Conservation (phyloP, 2,329 filamentous ascomycete species). For the Fusarium tuaranense region DNA sequence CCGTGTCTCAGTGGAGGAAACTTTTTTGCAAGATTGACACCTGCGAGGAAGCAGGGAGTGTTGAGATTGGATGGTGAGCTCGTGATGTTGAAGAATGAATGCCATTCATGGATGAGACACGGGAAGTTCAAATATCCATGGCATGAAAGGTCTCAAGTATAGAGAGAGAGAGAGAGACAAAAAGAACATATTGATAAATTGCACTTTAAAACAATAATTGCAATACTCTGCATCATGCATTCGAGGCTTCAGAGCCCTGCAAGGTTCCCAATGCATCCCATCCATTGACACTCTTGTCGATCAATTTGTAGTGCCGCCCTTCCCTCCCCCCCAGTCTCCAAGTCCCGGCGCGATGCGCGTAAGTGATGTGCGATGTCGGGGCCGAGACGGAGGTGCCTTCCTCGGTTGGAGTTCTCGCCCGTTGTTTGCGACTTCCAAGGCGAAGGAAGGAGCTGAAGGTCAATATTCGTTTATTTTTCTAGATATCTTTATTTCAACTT, state of each 20-base stretch:
- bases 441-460: slow-evolving; percentile 8
- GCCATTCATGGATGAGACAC: background rate
- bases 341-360: background rate
- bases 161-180: background rate
- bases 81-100: slow-evolving; percentile 5
- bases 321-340: background rate
- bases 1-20: slow-evolving; percentile 29
- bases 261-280: slow-evolving; percentile 13
- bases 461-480: background rate
- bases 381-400: slow-evolving; percentile 17
- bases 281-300: background rate
- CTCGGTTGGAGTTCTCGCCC: slow-evolving; percentile 11
- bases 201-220: background rate
- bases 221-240: background rate
- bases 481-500: slow-evolving; percentile 16
- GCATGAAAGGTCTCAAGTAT: background rate
- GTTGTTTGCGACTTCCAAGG: slow-evolving; percentile 4
- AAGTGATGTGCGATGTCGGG: slow-evolving; percentile 14
- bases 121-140: background rate
- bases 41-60: slow-evolving; percentile 5
- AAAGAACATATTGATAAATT: background rate
- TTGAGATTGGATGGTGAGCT: slow-evolving; percentile 2
- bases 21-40: slow-evolving; percentile 27
- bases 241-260: slow-evolving; percentile 11
- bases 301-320: background rate